These are phyloP conservation scores for Penicillium longicatenatum DNA, from an alignment of 495 filamentous ascomycete genomes.

Conservation along the genomic window DNA sequence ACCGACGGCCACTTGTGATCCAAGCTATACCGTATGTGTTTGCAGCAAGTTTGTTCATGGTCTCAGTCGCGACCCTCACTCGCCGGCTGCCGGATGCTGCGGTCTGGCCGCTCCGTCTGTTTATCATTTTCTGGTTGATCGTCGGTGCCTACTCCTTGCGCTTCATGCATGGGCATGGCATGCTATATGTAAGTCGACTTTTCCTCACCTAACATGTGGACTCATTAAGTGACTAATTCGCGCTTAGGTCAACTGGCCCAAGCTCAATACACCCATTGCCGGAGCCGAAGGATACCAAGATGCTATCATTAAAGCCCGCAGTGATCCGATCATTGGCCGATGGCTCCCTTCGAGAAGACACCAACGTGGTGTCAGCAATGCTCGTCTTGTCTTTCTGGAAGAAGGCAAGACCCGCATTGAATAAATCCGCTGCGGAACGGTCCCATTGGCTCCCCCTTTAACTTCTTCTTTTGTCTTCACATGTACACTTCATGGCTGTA, in stretches of 20 bases:
- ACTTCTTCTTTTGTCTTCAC: constrained; percentile 9
- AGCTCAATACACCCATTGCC: constrained; percentile 82
- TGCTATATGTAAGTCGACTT: constrained; percentile 81
- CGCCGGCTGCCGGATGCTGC: constrained; percentile 64
- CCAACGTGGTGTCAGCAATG: constrained; percentile 76
- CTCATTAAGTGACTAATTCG: not conserved
- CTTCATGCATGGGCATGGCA: constrained; percentile 81
- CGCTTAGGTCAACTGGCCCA: constrained; percentile 90
- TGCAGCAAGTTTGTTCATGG: constrained; percentile 82
- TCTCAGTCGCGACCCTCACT: constrained; percentile 77
- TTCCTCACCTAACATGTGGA: constrained; percentile 18
- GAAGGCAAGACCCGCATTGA: constrained; percentile 98
- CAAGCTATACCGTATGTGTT: constrained; percentile 90
- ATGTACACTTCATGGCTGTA: constrained; percentile 27
- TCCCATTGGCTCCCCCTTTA: constrained; percentile 3
- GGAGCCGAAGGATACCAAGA: constrained; percentile 89
- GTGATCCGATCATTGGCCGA: constrained; percentile 74
- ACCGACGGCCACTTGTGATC: constrained; percentile 81
- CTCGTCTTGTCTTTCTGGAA: constrained; percentile 77
- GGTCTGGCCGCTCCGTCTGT: constrained; percentile 75
- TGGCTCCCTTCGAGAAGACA: constrained; percentile 64
- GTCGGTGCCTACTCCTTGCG: constrained; percentile 67
- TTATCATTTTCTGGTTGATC: constrained; percentile 72
- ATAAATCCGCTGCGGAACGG: constrained; percentile 35
- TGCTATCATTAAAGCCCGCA: constrained; percentile 70